Evolutionary conservation across 305 asterid species (phyloP).

Genomic region (Fraxinus dipetala): DNA sequence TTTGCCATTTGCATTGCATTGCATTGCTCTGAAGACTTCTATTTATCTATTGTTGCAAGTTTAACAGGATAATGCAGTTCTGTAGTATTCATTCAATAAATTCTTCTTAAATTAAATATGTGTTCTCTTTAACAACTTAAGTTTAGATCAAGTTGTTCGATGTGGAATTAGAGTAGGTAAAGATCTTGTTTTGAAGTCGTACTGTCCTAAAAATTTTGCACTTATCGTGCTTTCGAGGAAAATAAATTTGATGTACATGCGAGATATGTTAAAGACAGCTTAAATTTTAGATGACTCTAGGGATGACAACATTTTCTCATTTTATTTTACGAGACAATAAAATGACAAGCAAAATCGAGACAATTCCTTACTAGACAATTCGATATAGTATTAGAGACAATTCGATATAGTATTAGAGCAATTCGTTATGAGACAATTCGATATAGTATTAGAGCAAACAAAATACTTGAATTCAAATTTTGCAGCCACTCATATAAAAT

Average conservation of each 20-base stretch:
- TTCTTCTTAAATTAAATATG: neutral
- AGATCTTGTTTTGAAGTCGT: neutral
- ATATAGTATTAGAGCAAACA: neutral
- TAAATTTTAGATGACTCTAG: neutral
- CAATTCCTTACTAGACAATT: too few species aligned
- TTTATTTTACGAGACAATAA: too few species aligned
- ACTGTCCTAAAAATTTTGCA: neutral
- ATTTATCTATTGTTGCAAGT: neutral
- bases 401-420: neutral
- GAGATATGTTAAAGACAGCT: neutral
- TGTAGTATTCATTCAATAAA: neutral
- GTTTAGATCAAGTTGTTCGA: neutral
- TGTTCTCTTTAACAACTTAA: neutral
- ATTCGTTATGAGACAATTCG: neutral
- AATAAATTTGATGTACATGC: neutral
- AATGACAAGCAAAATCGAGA: too few species aligned
- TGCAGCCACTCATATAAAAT: neutral
- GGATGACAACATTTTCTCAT: neutral
- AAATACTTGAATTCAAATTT: neutral
- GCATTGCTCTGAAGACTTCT: slow-evolving; percentile 13
- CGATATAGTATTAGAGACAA: too few species aligned
- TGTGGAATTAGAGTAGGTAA: neutral
- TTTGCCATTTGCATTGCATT: slow-evolving; percentile 23
- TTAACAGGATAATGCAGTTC: neutral
- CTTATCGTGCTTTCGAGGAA: neutral